Base-by-base conservation (phyloP, 2,329 filamentous ascomycete species). In the Aureobasidium musti region DNA sequence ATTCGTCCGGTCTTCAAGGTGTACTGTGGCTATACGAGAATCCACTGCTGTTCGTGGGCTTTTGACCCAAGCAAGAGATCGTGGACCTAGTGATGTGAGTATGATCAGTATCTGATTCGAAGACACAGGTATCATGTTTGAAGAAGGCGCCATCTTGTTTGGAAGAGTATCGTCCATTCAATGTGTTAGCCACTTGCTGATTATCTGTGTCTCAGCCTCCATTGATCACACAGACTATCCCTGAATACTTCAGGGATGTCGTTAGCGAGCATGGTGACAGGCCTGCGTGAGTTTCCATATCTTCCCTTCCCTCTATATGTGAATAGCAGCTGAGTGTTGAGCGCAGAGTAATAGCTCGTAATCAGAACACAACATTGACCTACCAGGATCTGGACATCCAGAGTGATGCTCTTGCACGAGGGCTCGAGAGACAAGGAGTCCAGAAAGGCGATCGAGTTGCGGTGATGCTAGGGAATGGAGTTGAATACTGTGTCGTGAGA, bases 401-500 rank as follows among this genome's bases (percentile, higher is more conserved):
- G 67, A 96, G 92, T 69, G 94, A 92, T 80, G 82, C 84, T 2
- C 81, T 97, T 10, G 92, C 92, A 0, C 81, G 84, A 60, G 90
- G 91, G 0, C 80, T 97, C 19, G 74, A 76, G 56, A 79, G 84
- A 28, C 79, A 89, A 0, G 92, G 91, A 3, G 90, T 97, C 1
- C 82, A 80, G 68, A 96, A 93, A 73, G 92, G 92, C 5, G 89
- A 96, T 75, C 85, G 92, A 37, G 91, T 98, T 13, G 93, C 91
- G 17, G 87, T 97, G 30, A 94, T 89, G 68, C 80, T 97, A 61
- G 94, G 94, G 19, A 98, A 97, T 77, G 89, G 87, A 49, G 81
- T 89, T 71, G 92, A 97, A 77, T 94, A 91, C 75, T 91, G 91
- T 3, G 88, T 89, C 59, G 84, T 95, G 77, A 49, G 52, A 33